Evolutionary conservation across 257 asterid genomes (phyloP), one percentile per base, ranked within the genome.

Genomic region (Capsicum baccatum): DNA sequence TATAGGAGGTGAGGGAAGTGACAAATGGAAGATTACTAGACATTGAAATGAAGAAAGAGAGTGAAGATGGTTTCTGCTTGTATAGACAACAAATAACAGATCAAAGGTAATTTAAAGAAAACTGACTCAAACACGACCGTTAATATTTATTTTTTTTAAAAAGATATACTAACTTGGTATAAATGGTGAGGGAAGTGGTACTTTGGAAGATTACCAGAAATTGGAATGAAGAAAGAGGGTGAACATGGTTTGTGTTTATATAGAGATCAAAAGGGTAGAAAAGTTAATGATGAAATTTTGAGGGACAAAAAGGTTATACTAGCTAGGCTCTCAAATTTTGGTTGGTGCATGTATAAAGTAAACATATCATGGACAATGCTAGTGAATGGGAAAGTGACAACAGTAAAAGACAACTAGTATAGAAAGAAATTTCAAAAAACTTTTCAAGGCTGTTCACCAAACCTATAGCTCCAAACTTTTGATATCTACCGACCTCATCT

Each of bases 311-410:
- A 4, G 64, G 64, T 55, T 76, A 13, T 14, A 59, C 21, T 3
- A 73, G 59, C 21, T 3, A 73, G 59, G 80, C 48, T 52, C 59
- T 52, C 26, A 50, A 33, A 21, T 17, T 54, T 76, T 21, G 81
- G 63, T 76, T 21, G 81, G 63, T 76, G 81, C 63, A 76, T 76
- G 81, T 76, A 21, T 76, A 76, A 54, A 0, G 47, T 26, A 76
- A 76, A 26, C 48, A 76, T 76, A 76, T 76, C 8, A 76, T 52
- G 63, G 64, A 26, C 81, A 76, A 14, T 26, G 63, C 14, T 52
- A 52, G 81, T 52, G 15, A 76, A 52, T 76, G 26, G 44, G 81
- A 52, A 52, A 52, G 64, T 52, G 63, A 76, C 5, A 66, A 66
- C 10, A 66, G 48, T 35, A 37, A 66, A 66, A 35, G 48, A 66